Conservation (phyloP, 208 protist species). For the Balamuthia mandrillaris region DNA sequence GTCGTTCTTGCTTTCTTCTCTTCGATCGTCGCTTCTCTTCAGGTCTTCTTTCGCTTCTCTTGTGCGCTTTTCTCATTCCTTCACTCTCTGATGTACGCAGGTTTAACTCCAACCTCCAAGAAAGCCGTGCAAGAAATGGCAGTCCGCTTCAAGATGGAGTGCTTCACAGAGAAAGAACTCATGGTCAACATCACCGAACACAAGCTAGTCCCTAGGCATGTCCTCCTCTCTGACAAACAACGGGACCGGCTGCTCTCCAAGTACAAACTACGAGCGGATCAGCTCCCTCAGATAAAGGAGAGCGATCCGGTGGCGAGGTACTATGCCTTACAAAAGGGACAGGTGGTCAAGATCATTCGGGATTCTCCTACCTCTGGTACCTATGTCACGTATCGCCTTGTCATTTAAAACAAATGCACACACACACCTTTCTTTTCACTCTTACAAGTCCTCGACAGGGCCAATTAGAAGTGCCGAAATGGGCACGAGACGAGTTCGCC, state of each 20-base stretch:
- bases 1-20: too few relatives aligned
- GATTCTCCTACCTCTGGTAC: conserved; percentile 88
- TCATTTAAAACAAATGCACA: too few relatives aligned
- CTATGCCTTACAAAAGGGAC: conserved; percentile 83
- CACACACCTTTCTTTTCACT: too few relatives aligned
- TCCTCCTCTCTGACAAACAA: conserved; percentile 79
- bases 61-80: too few relatives aligned
- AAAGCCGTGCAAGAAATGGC: not conserved
- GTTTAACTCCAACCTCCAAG: not conserved
- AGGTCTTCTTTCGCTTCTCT: too few relatives aligned
- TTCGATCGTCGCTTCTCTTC: too few relatives aligned
- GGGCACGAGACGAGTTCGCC: too few relatives aligned
- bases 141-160: conserved; percentile 72
- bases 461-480: too few relatives aligned
- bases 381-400: conserved; percentile 94
- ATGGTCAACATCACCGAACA: conserved; percentile 96
- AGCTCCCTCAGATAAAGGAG: conserved; percentile 89
- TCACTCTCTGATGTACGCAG: too few relatives aligned
- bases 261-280: conserved; percentile 84
- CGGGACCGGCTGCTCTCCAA: conserved; percentile 81
- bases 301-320: conserved; percentile 90
- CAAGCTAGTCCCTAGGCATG: conserved; percentile 91
- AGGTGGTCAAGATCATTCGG: conserved; percentile 91
- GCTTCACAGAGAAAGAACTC: conserved; percentile 90
- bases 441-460: too few relatives aligned